Percentiles rank a stretch among this genome's conserved stretches.
phyloP scores from a whole-genome alignment of 306 rosid species.

The Acacia melanoxylon region DNA sequence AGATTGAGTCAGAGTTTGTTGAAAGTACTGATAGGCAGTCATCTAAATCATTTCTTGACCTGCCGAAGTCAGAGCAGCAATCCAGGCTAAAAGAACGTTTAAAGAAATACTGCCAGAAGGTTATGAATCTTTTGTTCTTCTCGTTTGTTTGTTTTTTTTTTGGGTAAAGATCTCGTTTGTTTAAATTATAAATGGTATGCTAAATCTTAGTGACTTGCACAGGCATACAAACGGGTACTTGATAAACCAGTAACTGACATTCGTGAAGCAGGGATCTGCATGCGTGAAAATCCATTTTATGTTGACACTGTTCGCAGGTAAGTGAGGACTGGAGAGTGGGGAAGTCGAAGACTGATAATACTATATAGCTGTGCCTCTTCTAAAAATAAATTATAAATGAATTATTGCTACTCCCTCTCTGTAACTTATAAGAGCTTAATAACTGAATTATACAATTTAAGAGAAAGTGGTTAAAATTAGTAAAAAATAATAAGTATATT shows the following conservation, averaged over 20 bases:
- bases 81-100: conserved; percentile 82
- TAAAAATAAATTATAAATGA: too few species aligned
- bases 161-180: conserved; percentile 16
- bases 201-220: conserved; percentile 39
- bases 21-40: conserved; percentile 53
- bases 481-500: too few species aligned
- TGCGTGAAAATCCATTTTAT: conserved; percentile 98
- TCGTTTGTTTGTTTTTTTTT: conserved; percentile 18
- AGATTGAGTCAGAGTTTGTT: conserved; percentile 92
- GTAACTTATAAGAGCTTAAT: too few species aligned
- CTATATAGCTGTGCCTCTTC: too few species aligned
- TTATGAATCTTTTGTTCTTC: conserved; percentile 33
- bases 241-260: conserved; percentile 89
- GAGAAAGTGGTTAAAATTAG: too few species aligned
- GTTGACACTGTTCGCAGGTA: conserved; percentile 98
- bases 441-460: too few species aligned
- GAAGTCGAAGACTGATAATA: too few species aligned
- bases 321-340: too few species aligned
- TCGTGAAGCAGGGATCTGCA: conserved; percentile 97
- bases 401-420: too few species aligned
- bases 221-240: conserved; percentile 95
- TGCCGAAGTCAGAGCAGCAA: conserved; percentile 88
- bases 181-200: conserved; percentile 33
- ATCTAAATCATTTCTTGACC: conserved; percentile 84
- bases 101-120: conserved; percentile 98